A percentile compares a stretch with the other conserved stretches of the same genome.
These are phyloP conservation scores for Rhodotorula taiwanensis DNA, from an alignment of 768 basidiomycete species.

Conservation along the genomic window DNA sequence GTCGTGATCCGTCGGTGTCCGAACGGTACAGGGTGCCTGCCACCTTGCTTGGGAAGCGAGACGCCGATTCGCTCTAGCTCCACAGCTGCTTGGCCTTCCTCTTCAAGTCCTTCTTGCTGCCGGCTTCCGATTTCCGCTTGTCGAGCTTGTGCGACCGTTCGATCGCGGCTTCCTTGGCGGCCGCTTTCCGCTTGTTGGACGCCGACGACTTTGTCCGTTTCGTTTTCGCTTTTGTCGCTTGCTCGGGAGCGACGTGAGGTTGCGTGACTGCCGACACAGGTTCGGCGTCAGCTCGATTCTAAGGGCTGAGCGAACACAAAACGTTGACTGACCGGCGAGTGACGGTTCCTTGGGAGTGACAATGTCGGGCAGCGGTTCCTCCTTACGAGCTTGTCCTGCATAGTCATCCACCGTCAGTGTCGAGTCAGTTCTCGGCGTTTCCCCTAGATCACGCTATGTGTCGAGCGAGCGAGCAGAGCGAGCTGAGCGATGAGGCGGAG, in stretches of 20 bases:
- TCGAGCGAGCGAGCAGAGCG: not conserved
- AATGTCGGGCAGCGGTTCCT: constrained; percentile 6
- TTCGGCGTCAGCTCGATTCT: not conserved
- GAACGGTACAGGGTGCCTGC: no score
- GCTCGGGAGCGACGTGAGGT: constrained; percentile 27
- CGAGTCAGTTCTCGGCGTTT: no score
- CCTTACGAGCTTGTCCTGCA: constrained; percentile 9
- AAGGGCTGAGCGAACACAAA: not conserved
- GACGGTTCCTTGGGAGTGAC: constrained; percentile 6
- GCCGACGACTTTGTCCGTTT: constrained; percentile 10
- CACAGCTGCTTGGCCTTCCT: constrained; percentile 24
- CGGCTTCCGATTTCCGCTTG: constrained; percentile 8
- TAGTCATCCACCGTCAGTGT: no score
- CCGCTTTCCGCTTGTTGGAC: constrained; percentile 14
- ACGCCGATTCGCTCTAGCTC: no score
- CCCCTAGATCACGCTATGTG: no score
- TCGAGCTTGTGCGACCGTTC: constrained; percentile 27
- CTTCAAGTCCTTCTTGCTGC: constrained; percentile 19
- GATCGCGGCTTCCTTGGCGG: constrained; percentile 8
- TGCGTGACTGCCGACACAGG: constrained; percentile 1
- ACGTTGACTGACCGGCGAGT: constrained; percentile 3
- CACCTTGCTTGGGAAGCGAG: no score
- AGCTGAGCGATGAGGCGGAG: not conserved
- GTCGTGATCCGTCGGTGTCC: no score
- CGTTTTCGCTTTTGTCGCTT: constrained; percentile 9